These are phyloP conservation scores for Pontederia crassipes DNA, from an alignment of 176 grass and related monocot species.

Conservation along the genomic window DNA sequence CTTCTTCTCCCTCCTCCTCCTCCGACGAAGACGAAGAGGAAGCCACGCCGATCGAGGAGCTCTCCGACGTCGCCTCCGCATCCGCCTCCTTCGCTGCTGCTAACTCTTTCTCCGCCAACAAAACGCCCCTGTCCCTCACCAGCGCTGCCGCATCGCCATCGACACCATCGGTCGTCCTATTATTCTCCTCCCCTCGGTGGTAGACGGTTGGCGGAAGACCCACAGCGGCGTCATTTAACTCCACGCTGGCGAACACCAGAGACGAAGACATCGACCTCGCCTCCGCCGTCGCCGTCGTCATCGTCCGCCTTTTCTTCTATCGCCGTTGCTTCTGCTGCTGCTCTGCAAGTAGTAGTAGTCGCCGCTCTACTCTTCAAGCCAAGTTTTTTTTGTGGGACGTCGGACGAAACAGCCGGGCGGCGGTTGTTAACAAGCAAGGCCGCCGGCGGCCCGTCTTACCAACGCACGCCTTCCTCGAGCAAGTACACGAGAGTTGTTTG, in stretches of 20 bases:
- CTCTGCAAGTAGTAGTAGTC: not conserved
- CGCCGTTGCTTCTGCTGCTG: not conserved
- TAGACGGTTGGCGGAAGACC: not conserved
- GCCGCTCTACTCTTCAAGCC: no score
- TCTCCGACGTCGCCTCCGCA: conserved; percentile 6
- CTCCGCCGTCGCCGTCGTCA: not conserved
- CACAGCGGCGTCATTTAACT: not conserved
- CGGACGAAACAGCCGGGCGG: no score
- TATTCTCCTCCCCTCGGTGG: conserved; percentile 22
- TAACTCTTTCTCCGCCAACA: conserved; percentile 12
- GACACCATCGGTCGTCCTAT: not conserved
- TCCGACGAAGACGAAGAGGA: not conserved
- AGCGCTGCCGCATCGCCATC: conserved; percentile 5
- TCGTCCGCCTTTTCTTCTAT: not conserved
- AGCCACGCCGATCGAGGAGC: not conserved
- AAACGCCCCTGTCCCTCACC: conserved; percentile 3
- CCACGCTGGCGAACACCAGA: conserved; percentile 6
- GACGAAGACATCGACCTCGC: not conserved
- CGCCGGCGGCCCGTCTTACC: not conserved
- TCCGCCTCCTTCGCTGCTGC: conserved; percentile 6
- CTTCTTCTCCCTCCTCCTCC: not conserved
- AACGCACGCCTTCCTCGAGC: not conserved
- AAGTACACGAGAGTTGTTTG: no score
- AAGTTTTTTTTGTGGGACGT: no score
- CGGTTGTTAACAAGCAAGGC: no score